Conservation (phyloP, 345 rosid genomes). For the Lenwebbia sp. region DNA sequence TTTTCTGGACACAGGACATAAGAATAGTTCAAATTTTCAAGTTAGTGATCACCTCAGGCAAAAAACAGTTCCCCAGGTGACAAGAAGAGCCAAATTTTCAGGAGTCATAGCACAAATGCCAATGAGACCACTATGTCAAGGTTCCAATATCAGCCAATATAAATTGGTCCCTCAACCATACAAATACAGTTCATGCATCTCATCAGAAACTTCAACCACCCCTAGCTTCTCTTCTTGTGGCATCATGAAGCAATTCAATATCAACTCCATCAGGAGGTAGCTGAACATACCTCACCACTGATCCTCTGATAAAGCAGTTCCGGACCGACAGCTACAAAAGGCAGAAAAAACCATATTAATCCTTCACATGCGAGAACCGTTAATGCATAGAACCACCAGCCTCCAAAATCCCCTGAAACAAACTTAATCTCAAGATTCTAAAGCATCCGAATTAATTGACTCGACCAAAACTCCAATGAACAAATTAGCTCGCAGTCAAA, state of each 20-base stretch:
- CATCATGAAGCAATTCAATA: constrained; percentile 92
- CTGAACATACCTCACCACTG: constrained; percentile 96
- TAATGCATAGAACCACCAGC: neutral
- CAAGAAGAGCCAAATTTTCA: neutral
- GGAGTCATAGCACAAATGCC: neutral
- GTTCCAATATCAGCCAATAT: neutral
- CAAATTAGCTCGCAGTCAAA: neutral
- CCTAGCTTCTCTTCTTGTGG: constrained; percentile 98
- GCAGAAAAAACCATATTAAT: neutral
- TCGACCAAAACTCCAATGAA: neutral
- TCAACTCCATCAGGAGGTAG: constrained; percentile 96
- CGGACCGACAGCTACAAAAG: constrained; percentile 85
- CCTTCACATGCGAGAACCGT: neutral
- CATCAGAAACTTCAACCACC: constrained; percentile 47
- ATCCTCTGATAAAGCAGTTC: constrained; percentile 98
- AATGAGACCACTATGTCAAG: neutral
- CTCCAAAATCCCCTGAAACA: neutral
- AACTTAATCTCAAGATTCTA: neutral
- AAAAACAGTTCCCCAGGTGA: neutral
- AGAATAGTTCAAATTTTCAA: neutral
- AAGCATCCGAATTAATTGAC: neutral
- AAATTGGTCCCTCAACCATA: neutral
- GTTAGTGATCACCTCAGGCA: neutral
- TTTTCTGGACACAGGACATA: neutral
- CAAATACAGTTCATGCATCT: neutral